These are phyloP conservation scores for Tuber borchii DNA, from an alignment of 495 filamentous ascomycete species.

Conservation along the genomic window DNA sequence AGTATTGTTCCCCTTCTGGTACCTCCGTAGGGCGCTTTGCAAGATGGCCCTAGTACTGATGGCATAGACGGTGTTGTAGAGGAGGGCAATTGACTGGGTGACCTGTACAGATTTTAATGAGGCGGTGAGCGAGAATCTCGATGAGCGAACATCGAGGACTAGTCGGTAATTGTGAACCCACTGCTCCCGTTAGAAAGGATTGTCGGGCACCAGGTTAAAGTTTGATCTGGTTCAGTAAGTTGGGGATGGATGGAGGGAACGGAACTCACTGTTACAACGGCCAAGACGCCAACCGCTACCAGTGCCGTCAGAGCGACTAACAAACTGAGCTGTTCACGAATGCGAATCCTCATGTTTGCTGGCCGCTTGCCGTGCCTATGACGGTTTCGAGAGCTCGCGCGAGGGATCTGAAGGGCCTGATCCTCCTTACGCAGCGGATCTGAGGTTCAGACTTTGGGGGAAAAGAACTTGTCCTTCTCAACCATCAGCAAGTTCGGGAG, in stretches of 20 bases:
- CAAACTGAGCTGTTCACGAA: slow-evolving; percentile 58
- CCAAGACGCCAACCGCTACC: slow-evolving; percentile 54
- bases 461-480: neutral
- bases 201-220: neutral
- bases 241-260: neutral
- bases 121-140: slow-evolving; percentile 61
- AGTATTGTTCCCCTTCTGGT: slow-evolving; percentile 50
- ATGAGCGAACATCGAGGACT: slow-evolving; percentile 50
- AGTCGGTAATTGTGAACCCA: slow-evolving; percentile 59
- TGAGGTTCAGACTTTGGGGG: neutral
- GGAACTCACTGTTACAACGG: slow-evolving; percentile 55
- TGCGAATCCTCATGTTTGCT: slow-evolving; percentile 45
- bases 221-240: neutral
- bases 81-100: slow-evolving; percentile 46
- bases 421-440: neutral
- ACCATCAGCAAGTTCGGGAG: neutral
- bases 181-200: slow-evolving; percentile 23
- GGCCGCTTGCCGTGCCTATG: neutral
- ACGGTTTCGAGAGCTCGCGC: neutral
- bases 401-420: neutral
- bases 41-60: slow-evolving; percentile 54
- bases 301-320: slow-evolving; percentile 58
- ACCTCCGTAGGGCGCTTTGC: slow-evolving; percentile 52
- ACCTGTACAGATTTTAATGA: slow-evolving; percentile 78
- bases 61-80: slow-evolving; percentile 53